These are phyloP conservation scores for Lentinula novae-zelandiae DNA, from an alignment of 1,284 basidiomycete genomes.

Conservation along the genomic window DNA sequence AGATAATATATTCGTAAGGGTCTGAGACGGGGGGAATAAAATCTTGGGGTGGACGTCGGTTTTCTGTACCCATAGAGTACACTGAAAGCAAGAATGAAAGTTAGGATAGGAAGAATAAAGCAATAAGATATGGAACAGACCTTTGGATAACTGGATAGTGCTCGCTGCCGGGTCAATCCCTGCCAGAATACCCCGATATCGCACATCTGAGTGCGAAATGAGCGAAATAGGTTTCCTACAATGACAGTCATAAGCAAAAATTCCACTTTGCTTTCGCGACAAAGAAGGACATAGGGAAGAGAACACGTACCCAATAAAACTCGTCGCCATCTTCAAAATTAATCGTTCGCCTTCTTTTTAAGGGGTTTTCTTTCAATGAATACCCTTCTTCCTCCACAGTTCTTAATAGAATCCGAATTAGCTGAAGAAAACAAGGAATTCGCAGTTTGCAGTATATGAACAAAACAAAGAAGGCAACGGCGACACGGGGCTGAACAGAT, in stretches of 20 bases:
- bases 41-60: constrained; percentile 66
- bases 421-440: not conserved
- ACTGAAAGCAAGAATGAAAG: constrained; percentile 40
- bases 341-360: not conserved
- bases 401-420: not conserved
- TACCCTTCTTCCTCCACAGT: not conserved
- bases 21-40: constrained; percentile 76
- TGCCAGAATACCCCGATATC: constrained; percentile 83
- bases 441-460: too few relatives aligned
- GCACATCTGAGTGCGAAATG: constrained; percentile 87
- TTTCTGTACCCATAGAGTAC: constrained; percentile 86
- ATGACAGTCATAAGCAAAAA: not conserved
- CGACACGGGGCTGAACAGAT: not conserved
- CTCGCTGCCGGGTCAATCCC: constrained; percentile 81
- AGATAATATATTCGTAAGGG: constrained; percentile 79
- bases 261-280: not conserved
- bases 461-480: not conserved
- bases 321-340: constrained; percentile 18
- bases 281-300: not conserved
- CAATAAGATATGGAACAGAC: constrained; percentile 34
- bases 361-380: not conserved
- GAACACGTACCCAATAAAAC: constrained; percentile 19
- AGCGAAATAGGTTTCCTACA: constrained; percentile 83
- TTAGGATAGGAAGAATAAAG: not conserved
- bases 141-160: constrained; percentile 85